A percentile compares a stretch with the other conserved stretches of the same genome.
These are phyloP conservation scores for Adansonia digitata DNA, from an alignment of 345 rosid genomes.

Conservation along the genomic window DNA sequence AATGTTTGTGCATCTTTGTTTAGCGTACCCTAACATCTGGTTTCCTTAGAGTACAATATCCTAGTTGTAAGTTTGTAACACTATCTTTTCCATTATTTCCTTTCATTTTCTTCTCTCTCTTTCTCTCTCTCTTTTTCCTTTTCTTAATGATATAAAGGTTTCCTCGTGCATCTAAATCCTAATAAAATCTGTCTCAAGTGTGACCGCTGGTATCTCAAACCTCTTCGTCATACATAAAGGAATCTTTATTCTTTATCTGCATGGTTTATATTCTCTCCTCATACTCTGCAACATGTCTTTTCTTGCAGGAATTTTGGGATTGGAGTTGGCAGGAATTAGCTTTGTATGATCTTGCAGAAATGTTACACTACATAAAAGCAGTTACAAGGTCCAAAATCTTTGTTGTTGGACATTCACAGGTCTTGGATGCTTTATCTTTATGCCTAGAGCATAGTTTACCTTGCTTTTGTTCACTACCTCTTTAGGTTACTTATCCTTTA, in stretches of 20 bases:
- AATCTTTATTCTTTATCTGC: background rate
- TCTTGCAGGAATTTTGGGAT: constrained; percentile 82
- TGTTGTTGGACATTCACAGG: constrained; percentile 97
- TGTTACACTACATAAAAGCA: constrained; percentile 49
- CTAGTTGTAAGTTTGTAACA: background rate
- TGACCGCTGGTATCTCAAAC: background rate
- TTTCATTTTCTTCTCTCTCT: background rate
- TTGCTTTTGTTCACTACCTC: background rate
- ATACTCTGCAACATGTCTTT: constrained; percentile 7
- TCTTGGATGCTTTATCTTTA: constrained; percentile 15
- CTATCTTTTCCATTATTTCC: background rate
- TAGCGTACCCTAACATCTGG: too few relatives aligned
- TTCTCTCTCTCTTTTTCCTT: too few relatives aligned
- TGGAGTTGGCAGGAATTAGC: constrained; percentile 99
- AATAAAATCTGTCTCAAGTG: background rate
- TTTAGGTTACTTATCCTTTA: constrained; percentile 9
- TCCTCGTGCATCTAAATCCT: background rate
- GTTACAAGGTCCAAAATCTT: constrained; percentile 58
- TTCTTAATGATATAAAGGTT: background rate
- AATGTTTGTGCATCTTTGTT: background rate
- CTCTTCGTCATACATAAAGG: background rate
- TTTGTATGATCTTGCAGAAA: constrained; percentile 63
- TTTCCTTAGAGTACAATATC: background rate
- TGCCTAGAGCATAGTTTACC: background rate
- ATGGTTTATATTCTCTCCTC: background rate